These are phyloP conservation scores for Lachnellula cervina DNA, from an alignment of 2,329 filamentous ascomycete genomes.

Conservation along the genomic window DNA sequence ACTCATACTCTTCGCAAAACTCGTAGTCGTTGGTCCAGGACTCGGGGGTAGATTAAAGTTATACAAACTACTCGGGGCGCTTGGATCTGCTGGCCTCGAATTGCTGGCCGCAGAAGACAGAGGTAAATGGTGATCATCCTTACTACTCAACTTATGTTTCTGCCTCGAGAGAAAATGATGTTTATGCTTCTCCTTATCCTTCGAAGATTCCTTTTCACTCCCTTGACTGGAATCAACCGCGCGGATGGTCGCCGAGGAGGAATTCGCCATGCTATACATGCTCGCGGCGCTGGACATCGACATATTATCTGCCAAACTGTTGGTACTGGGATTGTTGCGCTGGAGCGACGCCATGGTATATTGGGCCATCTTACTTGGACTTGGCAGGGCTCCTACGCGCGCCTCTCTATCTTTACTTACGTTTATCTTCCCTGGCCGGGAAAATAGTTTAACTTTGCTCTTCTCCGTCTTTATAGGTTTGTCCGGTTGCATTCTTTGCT, in stretches of 20 bases:
- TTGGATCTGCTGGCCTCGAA: constrained; percentile 69
- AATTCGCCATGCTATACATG: constrained; percentile 71
- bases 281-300: constrained; percentile 52
- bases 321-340: constrained; percentile 65
- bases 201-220: constrained; percentile 37
- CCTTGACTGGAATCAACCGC: constrained; percentile 46
- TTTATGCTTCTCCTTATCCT: constrained; percentile 67
- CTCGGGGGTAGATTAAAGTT: constrained; percentile 72
- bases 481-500: constrained; percentile 39
- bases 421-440: constrained; percentile 69
- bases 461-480: constrained; percentile 62
- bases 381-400: constrained; percentile 64
- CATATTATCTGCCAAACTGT: constrained; percentile 56
- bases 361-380: constrained; percentile 66
- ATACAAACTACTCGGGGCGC: constrained; percentile 70
- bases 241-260: constrained; percentile 72
- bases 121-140: constrained; percentile 68
- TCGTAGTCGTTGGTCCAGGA: constrained; percentile 57
- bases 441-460: constrained; percentile 78
- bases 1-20: constrained; percentile 78
- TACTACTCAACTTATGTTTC: constrained; percentile 69
- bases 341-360: constrained; percentile 60
- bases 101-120: constrained; percentile 74
- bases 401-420: constrained; percentile 59
- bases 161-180: constrained; percentile 76